phyloP scores from a whole-genome alignment of 257 asterid species.

The Salvia rosmarinus region DNA sequence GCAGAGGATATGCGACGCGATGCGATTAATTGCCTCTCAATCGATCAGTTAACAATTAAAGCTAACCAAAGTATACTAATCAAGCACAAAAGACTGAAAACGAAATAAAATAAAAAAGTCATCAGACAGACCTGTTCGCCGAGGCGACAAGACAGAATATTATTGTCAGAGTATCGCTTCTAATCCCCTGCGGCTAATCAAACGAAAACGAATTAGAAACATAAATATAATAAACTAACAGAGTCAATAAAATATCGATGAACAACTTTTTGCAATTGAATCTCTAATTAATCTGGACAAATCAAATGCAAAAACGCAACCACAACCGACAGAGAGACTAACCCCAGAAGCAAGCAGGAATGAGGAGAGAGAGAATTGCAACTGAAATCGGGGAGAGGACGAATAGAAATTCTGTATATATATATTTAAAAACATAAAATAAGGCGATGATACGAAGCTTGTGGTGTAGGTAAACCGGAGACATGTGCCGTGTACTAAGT shows the following conservation, averaged over 20 bases:
- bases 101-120: not conserved
- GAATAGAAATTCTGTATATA: not conserved
- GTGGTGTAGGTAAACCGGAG: constrained; percentile 12
- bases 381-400: constrained; percentile 16
- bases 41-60: not conserved
- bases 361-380: constrained; percentile 26
- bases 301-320: not conserved
- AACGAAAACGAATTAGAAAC: constrained; percentile 14
- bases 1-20: not conserved
- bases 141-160: constrained; percentile 43
- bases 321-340: constrained; percentile 26
- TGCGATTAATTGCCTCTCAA: not conserved
- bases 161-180: constrained; percentile 42
- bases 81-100: constrained; percentile 5
- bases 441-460: not conserved
- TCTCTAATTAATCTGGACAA: constrained; percentile 11
- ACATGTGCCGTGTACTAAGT: not conserved
- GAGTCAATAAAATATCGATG: not conserved
- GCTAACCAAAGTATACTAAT: not conserved
- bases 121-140: constrained; percentile 55
- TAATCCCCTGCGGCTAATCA: constrained; percentile 47
- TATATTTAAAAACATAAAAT: not conserved
- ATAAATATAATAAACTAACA: constrained; percentile 17
- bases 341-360: constrained; percentile 51
- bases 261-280: constrained; percentile 2